These are phyloP conservation scores for Stephania japonica DNA, from an alignment of 164 flowering plant species.

Conservation along the genomic window DNA sequence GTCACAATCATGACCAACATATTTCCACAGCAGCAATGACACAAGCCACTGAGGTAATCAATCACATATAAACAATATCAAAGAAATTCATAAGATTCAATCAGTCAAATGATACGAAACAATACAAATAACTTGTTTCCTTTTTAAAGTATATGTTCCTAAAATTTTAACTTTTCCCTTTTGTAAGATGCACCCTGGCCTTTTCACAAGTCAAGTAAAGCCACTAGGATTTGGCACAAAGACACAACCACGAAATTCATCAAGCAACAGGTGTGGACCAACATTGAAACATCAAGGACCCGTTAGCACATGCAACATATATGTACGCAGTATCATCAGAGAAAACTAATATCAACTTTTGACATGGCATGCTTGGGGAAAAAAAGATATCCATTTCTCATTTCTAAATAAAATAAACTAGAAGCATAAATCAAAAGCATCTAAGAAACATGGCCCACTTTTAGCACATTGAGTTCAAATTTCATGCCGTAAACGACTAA, in stretches of 20 bases:
- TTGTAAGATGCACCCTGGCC: not conserved
- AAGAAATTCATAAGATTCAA: not conserved
- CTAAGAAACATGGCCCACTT: too few species aligned
- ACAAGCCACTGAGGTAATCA: not conserved
- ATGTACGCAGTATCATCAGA: not conserved
- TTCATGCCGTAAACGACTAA: too few species aligned
- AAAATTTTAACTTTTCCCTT: not conserved
- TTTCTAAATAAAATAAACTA: not conserved
- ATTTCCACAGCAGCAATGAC: not conserved
- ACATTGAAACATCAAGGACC: not conserved
- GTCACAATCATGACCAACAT: not conserved
- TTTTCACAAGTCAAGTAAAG: not conserved
- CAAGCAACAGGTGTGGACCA: not conserved
- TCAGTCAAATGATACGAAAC: conserved; percentile 3
- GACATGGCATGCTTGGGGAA: not conserved
- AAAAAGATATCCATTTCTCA: not conserved
- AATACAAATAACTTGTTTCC: not conserved
- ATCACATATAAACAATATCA: not conserved
- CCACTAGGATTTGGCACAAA: not conserved
- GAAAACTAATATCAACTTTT: not conserved
- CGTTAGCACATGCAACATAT: not conserved
- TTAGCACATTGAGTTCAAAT: too few species aligned
- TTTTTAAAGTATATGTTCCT: not conserved
- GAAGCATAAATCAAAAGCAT: too few species aligned
- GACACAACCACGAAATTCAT: not conserved